Base-by-base conservation (phyloP, 2,329 filamentous ascomycete species). In the Calycina marina region DNA sequence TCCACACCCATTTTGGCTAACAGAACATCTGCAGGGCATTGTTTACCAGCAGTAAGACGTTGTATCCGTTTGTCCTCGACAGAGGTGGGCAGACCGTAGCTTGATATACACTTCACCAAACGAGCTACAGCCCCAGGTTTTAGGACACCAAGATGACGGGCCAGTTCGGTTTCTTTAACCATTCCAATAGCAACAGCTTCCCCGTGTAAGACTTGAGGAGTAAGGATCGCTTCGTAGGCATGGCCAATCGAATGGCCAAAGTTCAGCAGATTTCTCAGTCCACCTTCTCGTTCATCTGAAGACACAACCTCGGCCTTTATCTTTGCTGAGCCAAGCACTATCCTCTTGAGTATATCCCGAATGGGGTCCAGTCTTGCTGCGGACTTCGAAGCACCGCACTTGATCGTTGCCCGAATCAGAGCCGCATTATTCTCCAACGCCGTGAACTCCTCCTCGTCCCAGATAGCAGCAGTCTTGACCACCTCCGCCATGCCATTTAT, bases 401-500 rank as follows among this genome's bases (percentile, higher is more conserved):
- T 75, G 36, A 92, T 67, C 6, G 81, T 73, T 14, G 69, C 65
- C 49, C 94, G 67, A 31, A 98, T 85, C 4, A 67, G 59, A 22
- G 77, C 62, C 1, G 86, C 85, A 47, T 90, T 83, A 44, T 79
- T 66, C 54, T 98, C 90, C 12, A 98, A 64, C 9, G 78, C 61
- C 26, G 77, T 69, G 53, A 98, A 98, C 51, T 94, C 88, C 6
- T 66, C 59, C 56, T 92, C 84, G 49, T 93, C 74, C 72, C 88
- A 94, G 47, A 98, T 96, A 33, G 90, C 90, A 3, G 90, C 90
- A 3, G 90, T 98, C 69, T 94, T 94, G 54, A 94, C 70, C 17
- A 98, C 88, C 61, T 98, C 90, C 15, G 88, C 90, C 88, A 98
- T 94, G 39, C 90, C 90, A 55, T 98, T 98, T 58, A 94, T 85